phyloP scores from a whole-genome alignment of 1,284 basidiomycete species.

The Pseudozyma hubeiensis region DNA sequence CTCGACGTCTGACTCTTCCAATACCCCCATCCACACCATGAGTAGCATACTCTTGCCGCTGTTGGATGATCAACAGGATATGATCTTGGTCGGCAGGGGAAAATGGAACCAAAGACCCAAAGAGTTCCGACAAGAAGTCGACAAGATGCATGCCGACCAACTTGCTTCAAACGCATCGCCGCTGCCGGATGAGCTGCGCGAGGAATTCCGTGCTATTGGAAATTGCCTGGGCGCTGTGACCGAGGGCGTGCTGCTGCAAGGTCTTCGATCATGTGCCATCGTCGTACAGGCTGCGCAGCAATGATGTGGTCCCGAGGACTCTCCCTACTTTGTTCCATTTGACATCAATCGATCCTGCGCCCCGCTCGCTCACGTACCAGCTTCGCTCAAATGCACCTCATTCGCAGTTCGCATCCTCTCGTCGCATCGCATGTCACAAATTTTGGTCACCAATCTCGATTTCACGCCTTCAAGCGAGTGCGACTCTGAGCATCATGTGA shows the following conservation, averaged over 20 bases:
- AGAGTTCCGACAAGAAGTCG: constrained; percentile 38
- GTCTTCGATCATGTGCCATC: constrained; percentile 11
- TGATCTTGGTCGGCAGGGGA: constrained; percentile 49
- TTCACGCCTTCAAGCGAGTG: too few species aligned
- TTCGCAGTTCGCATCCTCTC: too few species aligned
- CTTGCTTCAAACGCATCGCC: neutral
- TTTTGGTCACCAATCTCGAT: too few species aligned
- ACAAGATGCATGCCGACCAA: constrained; percentile 24
- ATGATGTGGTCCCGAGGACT: constrained; percentile 1
- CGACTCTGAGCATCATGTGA: too few species aligned
- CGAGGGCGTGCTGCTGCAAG: constrained; percentile 28
- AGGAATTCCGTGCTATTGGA: constrained; percentile 30
- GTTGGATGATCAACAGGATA: constrained; percentile 28
- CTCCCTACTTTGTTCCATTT: neutral
- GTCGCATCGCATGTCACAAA: too few species aligned
- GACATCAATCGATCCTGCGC: neutral
- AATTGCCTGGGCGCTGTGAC: constrained; percentile 42
- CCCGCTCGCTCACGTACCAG: too few species aligned
- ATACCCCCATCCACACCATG: constrained; percentile 22
- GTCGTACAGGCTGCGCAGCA: constrained; percentile 30
- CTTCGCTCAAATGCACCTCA: too few species aligned
- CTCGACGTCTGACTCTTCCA: neutral
- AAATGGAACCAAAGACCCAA: constrained; percentile 45
- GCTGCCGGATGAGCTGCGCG: constrained; percentile 15
- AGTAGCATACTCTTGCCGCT: constrained; percentile 20